Base-by-base conservation (phyloP, 2,329 filamentous ascomycete genomes). In the Thelonectria blattea region DNA sequence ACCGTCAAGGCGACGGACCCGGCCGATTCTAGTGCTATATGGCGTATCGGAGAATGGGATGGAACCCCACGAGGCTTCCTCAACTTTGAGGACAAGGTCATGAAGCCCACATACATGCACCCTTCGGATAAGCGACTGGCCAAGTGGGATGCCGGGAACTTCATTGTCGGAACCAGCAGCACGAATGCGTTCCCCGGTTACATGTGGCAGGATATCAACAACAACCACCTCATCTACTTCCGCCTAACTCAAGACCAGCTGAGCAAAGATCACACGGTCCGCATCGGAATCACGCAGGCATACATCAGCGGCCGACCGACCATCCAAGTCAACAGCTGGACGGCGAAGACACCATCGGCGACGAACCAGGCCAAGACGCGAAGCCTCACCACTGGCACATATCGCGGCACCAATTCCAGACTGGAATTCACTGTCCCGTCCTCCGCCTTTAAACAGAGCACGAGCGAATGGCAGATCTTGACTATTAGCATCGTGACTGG, bases 61-160 rank as follows among this genome's bases (percentile, higher is more conserved):
- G 74, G 74, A 7, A 75, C 73, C 2, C 73, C 74, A 1, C 63
- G 64, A 14, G 74, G 74, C 9, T 76, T 77, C 60, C 56, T 74
- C 54, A 74, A 77, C 64, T 71, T 77, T 50, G 74, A 68, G 46
- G 73, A 75, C 47, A 73, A 71, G 8, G 73, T 75, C 7, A 76
- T 76, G 71, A 76, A 78, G 62, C 77, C 74, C 6, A 78, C 75
- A 0, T 78, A 77, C 57, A 79, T 78, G 76, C 76, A 78, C 53
- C 76, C 76, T 3, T 77, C 72, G 2, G 72, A 74, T 60, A 66
- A 63, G 51, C 71, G 71, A 2, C 69, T 75, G 34, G 56, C 69
- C 14, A 62, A 63, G 14, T 75, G 73, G 73, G 69, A 71, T 46
- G 61, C 69, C 9, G 65, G 65, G 49, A 75, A 75, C 67, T 75